Base-by-base conservation (phyloP, 2,329 filamentous ascomycete genomes). In the Aspergillus awamori region DNA sequence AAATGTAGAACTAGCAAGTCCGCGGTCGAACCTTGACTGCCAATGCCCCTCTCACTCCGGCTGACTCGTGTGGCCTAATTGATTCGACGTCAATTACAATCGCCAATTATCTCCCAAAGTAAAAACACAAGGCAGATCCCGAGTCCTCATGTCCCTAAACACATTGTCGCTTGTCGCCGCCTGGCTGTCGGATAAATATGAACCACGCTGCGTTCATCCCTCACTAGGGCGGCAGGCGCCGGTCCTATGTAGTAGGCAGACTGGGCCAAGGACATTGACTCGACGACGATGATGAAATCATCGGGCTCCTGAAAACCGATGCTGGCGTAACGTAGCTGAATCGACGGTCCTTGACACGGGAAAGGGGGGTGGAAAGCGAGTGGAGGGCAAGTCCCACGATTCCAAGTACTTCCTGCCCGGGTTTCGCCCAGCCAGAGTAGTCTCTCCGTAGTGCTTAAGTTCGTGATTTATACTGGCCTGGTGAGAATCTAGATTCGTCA, bases 81-180 rank as follows among this genome's bases (percentile, higher is more conserved):
- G 47, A 51, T 51, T 51, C 47, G 47, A 51, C 20, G 47, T 30
- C n/a, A 11, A 51, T 11, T 8, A 6, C 47, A 28, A 51, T 51
- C 47, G 47, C 47, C 47, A 51, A 51, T 30, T 51, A 33, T 51
- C 24, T 30, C 47, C 47, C 47, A 51, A 51, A 51, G 20, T n/a
- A 22, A 36, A 20, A n/a, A 6, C 41, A 45, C 15, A 51, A 30
- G 26, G 26, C 26, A 51, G n/a, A 36, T 36, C n/a, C 26, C 26
- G 47, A 8, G 15, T 13, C n/a, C n/a, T 11, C 20, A 11, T 45
- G 26, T 3, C 47, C 47, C 26, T 51, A 30, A 15, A 28, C 47
- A 17, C 15, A 30, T 30, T n/a, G 28, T 30, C 47, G 24, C 47
- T 28, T 24, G 33, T 30, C 15, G 15, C 15, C 26, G 41, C 47